These are phyloP conservation scores for Exobasidium rhododendri DNA, from an alignment of 1,284 basidiomycete species.

Conservation along the genomic window DNA sequence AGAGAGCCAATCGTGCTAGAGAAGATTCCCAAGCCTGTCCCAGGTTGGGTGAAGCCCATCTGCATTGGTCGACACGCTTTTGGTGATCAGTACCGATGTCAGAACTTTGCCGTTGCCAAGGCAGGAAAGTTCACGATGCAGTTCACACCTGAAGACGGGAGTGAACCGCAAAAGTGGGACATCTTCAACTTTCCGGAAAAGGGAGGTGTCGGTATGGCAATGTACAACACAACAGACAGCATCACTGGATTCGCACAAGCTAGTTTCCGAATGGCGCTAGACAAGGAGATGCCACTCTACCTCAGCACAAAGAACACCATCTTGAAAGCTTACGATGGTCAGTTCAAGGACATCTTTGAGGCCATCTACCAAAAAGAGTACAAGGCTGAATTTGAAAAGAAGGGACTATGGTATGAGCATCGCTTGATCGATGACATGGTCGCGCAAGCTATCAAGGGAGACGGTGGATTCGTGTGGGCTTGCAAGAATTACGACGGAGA, in stretches of 20 bases:
- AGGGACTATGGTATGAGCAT: conserved; percentile 94
- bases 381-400: conserved; percentile 74
- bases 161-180: conserved; percentile 33
- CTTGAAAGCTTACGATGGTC: conserved; percentile 66
- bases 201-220: conserved; percentile 57
- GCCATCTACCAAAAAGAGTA: conserved; percentile 83
- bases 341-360: conserved; percentile 98
- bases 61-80: conserved; percentile 95
- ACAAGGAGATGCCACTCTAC: conserved; percentile 82
- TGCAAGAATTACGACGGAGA: conserved; percentile 57
- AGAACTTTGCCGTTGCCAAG: conserved; percentile 49
- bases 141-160: conserved; percentile 42
- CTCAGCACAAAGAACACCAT: conserved; percentile 55
- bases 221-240: conserved; percentile 61
- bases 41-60: conserved; percentile 93
- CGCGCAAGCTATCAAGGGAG: conserved; percentile 91
- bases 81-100: conserved; percentile 71
- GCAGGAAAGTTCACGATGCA: conserved; percentile 50
- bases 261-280: conserved; percentile 96
- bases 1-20: conserved; percentile 93
- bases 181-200: conserved; percentile 47
- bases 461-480: conserved; percentile 96
- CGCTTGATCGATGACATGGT: conserved; percentile 69
- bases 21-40: conserved; percentile 82
- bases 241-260: conserved; percentile 94